These are phyloP conservation scores for Symbiotaphrina buchneri DNA, from an alignment of 495 filamentous ascomycete genomes.

Conservation along the genomic window DNA sequence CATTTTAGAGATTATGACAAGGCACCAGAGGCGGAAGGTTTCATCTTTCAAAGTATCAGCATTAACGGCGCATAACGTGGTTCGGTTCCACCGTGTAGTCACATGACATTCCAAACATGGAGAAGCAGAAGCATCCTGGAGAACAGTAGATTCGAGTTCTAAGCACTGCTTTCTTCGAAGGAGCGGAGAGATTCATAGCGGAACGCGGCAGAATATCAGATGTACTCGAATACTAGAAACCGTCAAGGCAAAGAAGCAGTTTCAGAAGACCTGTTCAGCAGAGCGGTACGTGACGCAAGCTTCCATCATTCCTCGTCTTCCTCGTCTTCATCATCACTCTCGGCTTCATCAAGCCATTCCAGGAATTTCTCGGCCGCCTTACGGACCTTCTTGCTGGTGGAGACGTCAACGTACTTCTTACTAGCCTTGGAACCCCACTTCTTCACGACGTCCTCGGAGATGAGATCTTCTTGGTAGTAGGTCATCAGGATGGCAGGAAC, in stretches of 20 bases:
- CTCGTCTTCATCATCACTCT: conserved; percentile 58
- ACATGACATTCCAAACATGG: too few relatives aligned
- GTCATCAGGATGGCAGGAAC: conserved; percentile 67
- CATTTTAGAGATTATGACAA: too few relatives aligned
- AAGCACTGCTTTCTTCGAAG: too few relatives aligned
- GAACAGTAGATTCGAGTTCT: too few relatives aligned
- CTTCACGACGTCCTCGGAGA: conserved; percentile 69
- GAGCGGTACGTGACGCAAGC: too few relatives aligned
- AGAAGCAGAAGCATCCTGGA: too few relatives aligned
- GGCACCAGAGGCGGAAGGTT: conserved; percentile 1
- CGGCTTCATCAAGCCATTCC: conserved; percentile 78
- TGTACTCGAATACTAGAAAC: too few relatives aligned
- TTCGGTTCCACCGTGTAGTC: too few relatives aligned
- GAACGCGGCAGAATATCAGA: too few relatives aligned
- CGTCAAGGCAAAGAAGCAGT: too few relatives aligned
- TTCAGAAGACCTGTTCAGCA: too few relatives aligned
- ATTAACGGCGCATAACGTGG: neutral
- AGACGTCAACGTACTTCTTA: conserved; percentile 88
- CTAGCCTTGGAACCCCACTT: conserved; percentile 85
- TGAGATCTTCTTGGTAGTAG: conserved; percentile 73
- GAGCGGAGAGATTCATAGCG: too few relatives aligned
- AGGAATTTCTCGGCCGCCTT: conserved; percentile 87
- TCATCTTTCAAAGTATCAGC: neutral
- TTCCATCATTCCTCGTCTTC: conserved; percentile 25
- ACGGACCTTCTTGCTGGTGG: conserved; percentile 85